phyloP scores from a whole-genome alignment of 768 basidiomycete genomes.

The Psilocybe cubensis region DNA sequence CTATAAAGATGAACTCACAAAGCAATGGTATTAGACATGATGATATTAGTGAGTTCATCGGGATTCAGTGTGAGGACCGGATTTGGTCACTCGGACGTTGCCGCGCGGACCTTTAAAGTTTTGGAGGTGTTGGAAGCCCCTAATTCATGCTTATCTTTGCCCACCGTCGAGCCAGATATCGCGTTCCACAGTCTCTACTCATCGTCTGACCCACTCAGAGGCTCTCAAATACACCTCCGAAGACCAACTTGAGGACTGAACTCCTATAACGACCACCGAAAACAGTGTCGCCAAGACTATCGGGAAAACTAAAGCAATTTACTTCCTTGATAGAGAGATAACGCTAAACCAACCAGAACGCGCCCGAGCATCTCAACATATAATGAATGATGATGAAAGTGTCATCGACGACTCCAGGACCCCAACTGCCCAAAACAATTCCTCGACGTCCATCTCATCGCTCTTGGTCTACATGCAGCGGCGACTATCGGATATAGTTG shows the following conservation, averaged over 20 bases:
- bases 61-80: background rate
- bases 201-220: background rate
- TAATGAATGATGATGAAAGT: constrained; percentile 5
- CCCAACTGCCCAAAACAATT: background rate
- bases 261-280: background rate
- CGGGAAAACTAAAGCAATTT: background rate
- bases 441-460: constrained; percentile 17
- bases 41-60: background rate
- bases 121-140: background rate
- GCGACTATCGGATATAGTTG: constrained; percentile 28
- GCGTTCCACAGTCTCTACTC: background rate
- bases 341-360: constrained; percentile 5
- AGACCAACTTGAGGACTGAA: background rate
- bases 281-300: background rate
- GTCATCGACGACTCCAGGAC: background rate
- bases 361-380: background rate
- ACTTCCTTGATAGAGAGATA: background rate
- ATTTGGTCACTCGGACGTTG: constrained; percentile 2
- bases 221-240: background rate
- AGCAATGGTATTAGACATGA: constrained; percentile 58
- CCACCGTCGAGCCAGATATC: background rate
- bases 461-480: constrained; percentile 31
- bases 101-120: constrained; percentile 8
- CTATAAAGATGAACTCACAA: constrained; percentile 35
- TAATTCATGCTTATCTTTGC: background rate